Conservation (phyloP, 495 filamentous ascomycete species). For the Xylaria longipes region DNA sequence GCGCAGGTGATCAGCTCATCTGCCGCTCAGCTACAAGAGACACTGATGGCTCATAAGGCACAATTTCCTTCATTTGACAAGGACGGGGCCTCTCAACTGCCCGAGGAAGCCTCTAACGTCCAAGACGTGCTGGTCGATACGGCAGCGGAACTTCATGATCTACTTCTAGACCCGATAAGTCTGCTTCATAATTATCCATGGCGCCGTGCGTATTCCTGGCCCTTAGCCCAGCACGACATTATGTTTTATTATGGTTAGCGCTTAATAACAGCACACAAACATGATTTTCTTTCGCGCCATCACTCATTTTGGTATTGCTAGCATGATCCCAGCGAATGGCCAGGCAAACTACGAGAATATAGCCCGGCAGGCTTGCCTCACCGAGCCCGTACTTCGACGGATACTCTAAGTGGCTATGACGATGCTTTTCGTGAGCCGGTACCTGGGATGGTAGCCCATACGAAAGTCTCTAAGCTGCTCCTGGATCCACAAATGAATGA, state of each 20-base stretch:
- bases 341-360: conserved; percentile 41
- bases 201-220: background rate
- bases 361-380: conserved; percentile 30
- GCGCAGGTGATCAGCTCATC: background rate
- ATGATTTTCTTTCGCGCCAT: conserved; percentile 43
- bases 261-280: conserved; percentile 29
- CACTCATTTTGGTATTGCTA: conserved; percentile 42
- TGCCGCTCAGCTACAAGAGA: background rate
- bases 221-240: background rate
- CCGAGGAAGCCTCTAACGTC: background rate
- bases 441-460: conserved; percentile 33
- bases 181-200: background rate
- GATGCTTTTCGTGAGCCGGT: conserved; percentile 51
- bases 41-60: background rate
- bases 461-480: conserved; percentile 42
- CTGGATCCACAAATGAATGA: conserved; percentile 34
- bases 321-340: conserved; percentile 40
- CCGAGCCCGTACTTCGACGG: conserved; percentile 39
- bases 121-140: background rate
- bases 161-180: background rate
- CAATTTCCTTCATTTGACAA: conserved; percentile 11
- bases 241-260: background rate
- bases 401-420: conserved; percentile 55
- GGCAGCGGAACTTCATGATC: conserved; percentile 3
- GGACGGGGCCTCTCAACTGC: background rate